A percentile compares a stretch with the other conserved stretches of the same genome.
These are phyloP conservation scores for Russula lepida DNA, from an alignment of 768 basidiomycete genomes.

Conservation along the genomic window DNA sequence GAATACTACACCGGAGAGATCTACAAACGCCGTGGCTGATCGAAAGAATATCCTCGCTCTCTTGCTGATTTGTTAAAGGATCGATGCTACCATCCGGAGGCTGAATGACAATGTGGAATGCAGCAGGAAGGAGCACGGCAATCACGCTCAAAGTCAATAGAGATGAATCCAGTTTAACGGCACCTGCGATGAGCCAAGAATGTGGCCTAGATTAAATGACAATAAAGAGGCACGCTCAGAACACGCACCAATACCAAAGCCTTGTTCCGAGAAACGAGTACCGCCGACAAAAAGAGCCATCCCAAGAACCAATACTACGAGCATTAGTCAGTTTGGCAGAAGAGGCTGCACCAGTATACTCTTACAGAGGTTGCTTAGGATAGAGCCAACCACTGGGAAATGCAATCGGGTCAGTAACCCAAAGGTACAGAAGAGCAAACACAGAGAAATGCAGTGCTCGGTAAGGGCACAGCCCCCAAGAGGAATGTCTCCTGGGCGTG, in stretches of 20 bases:
- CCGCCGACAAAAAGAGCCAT: conserved; percentile 86
- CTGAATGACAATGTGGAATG: conserved; percentile 56
- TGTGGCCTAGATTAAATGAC: not conserved
- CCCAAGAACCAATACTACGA: conserved; percentile 66
- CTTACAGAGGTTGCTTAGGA: conserved; percentile 39
- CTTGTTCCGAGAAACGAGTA: conserved; percentile 71
- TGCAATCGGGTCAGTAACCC: not conserved
- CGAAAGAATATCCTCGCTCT: conserved; percentile 37
- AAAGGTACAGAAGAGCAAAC: not conserved
- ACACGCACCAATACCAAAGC: conserved; percentile 60
- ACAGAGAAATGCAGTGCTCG: not conserved
- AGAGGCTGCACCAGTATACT: not conserved
- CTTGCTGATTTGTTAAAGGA: conserved; percentile 26
- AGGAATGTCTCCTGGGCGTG: not conserved
- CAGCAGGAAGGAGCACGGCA: conserved; percentile 69
- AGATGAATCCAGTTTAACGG: conserved; percentile 68
- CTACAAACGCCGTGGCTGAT: conserved; percentile 45
- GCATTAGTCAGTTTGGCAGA: not conserved
- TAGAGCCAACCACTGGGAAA: conserved; percentile 37
- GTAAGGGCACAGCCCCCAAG: not conserved
- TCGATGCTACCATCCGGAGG: conserved; percentile 15
- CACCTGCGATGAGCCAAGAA: conserved; percentile 26
- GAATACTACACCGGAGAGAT: not conserved
- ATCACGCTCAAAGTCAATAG: conserved; percentile 71
- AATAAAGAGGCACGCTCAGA: not conserved